Evolutionary conservation across 257 asterid species (phyloP), one percentile per base, ranked within the genome.

Genomic region (Solanum pinnatisectum): DNA sequence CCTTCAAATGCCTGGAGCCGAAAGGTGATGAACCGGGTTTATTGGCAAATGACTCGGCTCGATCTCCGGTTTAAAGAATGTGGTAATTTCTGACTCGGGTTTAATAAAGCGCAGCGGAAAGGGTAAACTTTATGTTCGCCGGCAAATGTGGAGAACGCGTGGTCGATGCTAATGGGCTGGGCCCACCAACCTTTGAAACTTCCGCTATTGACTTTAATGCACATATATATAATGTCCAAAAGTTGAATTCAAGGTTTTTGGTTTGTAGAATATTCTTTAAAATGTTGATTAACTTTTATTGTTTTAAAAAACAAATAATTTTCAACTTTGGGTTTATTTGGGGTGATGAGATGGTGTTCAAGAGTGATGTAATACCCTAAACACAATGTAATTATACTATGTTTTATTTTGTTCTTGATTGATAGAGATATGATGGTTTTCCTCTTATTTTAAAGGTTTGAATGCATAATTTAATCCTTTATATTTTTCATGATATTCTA

Each of bases 1-100:
- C 99, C 2, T 93, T 96, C 91, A 93, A 89, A 89, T 92, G 96
- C 79, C 87, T 95, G 89, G 98, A 95, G 84, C 94, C 98, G 4
- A 95, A 91, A 83, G 89, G 92, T 3, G 96, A 92, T 27, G 97
- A 96, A 89, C 74, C 92, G 90, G 89, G 93, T 22, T 87, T 91
- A 9, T 77, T 91, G 0, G 79, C 88, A 2, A 87, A 87, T 5
- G 91, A 91, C 81, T 87, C 89, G 87, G 91, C 36, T 22, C 93
- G 89, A 18, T 71, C 91, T 7, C 93, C 96, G 90, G 95, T 92
- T 88, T 93, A 90, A 72, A 2, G 36, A 40, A 40, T 39, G 46
- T 76, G 18, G 22, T 37, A 16, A 37, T 39, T 40, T 23, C 37
- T 78, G 63, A 42, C 35, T 42, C 63, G 35, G 25, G 84, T 25